Evolutionary conservation across 495 filamentous ascomycete species (phyloP).

Genomic region (Bacidia gigantensis): DNA sequence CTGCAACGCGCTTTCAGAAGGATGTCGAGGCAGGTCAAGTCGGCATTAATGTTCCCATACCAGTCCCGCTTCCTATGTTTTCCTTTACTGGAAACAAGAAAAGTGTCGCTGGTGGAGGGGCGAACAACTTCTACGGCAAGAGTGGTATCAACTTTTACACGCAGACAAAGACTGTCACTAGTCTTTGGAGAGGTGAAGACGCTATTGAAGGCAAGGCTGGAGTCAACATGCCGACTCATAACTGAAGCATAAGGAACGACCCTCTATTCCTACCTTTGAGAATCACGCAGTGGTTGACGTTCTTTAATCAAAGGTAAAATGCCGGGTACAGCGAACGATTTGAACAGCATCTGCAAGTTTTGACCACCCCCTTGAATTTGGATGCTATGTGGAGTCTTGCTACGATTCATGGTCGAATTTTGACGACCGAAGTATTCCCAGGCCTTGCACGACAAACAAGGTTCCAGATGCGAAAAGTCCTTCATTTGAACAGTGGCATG

Average conservation of each 20-base stretch:
- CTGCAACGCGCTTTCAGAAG: slow-evolving; percentile 50
- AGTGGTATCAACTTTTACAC: slow-evolving; percentile 90
- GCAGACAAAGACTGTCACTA: slow-evolving; percentile 93
- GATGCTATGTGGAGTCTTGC: too few species aligned
- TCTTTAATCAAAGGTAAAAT: too few species aligned
- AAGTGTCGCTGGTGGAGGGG: slow-evolving; percentile 84
- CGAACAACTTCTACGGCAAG: slow-evolving; percentile 90
- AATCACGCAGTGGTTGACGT: too few species aligned
- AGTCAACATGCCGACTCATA: slow-evolving; percentile 88
- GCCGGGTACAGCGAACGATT: too few species aligned
- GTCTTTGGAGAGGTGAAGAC: slow-evolving; percentile 77
- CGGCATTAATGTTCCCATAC: slow-evolving; percentile 57
- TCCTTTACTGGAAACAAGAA: slow-evolving; percentile 97
- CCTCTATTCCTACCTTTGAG: too few species aligned
- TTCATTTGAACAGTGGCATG: too few species aligned
- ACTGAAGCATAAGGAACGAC: slow-evolving; percentile 6
- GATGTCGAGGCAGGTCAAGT: slow-evolving; percentile 46
- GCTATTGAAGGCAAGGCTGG: slow-evolving; percentile 66
- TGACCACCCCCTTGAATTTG: too few species aligned
- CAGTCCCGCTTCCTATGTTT: slow-evolving; percentile 89
- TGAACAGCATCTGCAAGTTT: too few species aligned
- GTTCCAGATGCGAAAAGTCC: too few species aligned
- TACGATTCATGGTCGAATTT: too few species aligned
- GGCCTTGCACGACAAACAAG: too few species aligned
- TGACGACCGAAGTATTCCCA: too few species aligned